A percentile compares a stretch with the other conserved stretches of the same genome.
Conservation (phyloP, 805 yeast species). For the Candida quercuum region DNA sequence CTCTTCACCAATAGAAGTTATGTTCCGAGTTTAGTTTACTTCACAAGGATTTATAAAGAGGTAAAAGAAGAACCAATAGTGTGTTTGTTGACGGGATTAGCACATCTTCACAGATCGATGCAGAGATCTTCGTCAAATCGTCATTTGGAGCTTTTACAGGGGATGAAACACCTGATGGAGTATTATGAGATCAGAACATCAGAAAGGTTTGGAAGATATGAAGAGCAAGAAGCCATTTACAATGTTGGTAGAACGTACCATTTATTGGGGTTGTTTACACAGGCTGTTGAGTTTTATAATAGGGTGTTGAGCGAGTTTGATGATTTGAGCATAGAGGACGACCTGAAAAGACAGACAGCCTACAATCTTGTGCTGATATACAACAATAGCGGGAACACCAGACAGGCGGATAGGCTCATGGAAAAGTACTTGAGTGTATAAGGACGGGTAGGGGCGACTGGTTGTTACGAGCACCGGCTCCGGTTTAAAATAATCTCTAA, state of each 20-base stretch:
- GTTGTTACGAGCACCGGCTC: no score
- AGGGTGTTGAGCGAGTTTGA: slow-evolving; percentile 45
- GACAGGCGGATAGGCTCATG: slow-evolving; percentile 58
- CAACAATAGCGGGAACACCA: slow-evolving; percentile 65
- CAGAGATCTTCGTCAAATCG: slow-evolving; percentile 84
- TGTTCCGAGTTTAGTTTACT: slow-evolving; percentile 74
- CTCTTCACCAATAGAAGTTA: slow-evolving; percentile 79
- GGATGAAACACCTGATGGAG: slow-evolving; percentile 70
- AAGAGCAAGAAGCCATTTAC: slow-evolving; percentile 71
- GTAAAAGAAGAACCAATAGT: slow-evolving; percentile 76
- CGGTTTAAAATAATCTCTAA: no score
- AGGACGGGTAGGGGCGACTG: no score
- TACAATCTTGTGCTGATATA: slow-evolving; percentile 77
- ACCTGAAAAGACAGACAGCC: slow-evolving; percentile 74
- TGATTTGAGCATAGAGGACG: slow-evolving; percentile 44
- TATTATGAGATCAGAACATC: slow-evolving; percentile 51
- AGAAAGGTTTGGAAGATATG: slow-evolving; percentile 33
- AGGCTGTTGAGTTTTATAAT: slow-evolving; percentile 73
- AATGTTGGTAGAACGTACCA: slow-evolving; percentile 86
- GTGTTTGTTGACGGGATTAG: slow-evolving; percentile 66
- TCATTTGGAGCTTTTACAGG: slow-evolving; percentile 84
- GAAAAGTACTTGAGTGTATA: slow-evolving; percentile 48
- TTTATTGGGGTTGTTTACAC: slow-evolving; percentile 65
- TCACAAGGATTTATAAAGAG: slow-evolving; percentile 62
- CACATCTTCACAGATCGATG: slow-evolving; percentile 85